These are phyloP conservation scores for Vitis riparia DNA, from an alignment of 164 flowering plant species.

Conservation along the genomic window DNA sequence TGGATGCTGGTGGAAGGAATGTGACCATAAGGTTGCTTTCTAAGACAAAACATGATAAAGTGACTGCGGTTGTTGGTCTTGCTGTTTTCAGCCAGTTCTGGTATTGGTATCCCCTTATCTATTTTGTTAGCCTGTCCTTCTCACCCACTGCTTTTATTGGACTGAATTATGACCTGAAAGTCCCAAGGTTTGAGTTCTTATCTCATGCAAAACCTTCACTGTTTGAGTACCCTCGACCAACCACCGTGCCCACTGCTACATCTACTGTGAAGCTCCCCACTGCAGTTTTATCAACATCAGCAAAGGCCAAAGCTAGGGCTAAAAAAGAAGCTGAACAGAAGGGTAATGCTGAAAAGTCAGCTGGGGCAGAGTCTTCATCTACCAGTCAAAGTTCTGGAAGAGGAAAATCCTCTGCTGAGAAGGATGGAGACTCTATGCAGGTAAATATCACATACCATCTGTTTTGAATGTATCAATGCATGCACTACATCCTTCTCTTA, in stretches of 20 bases:
- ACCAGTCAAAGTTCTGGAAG: conserved; percentile 46
- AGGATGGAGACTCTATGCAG: conserved; percentile 95
- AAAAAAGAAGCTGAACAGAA: conserved; percentile 94
- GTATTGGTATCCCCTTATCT: conserved; percentile 99
- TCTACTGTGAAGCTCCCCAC: conserved; percentile 91
- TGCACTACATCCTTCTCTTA: no score
- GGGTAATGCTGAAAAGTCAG: conserved; percentile 60
- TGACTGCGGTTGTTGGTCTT: conserved; percentile 94
- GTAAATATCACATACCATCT: conserved; percentile 25
- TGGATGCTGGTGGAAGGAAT: conserved; percentile 99
- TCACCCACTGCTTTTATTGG: conserved; percentile 97
- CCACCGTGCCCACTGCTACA: conserved; percentile 75
- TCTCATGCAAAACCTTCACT: conserved; percentile 96
- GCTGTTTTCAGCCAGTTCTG: conserved; percentile 98
- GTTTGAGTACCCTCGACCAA: conserved; percentile 93
- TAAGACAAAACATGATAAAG: conserved; percentile 87
- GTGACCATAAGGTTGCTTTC: conserved; percentile 92
- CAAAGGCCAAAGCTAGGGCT: conserved; percentile 91
- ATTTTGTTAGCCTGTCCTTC: conserved; percentile 84
- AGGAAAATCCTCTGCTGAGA: conserved; percentile 60
- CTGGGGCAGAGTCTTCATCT: conserved; percentile 43
- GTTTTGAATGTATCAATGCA: no score
- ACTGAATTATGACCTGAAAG: conserved; percentile 87
- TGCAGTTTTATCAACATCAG: conserved; percentile 91
- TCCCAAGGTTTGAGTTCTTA: conserved; percentile 88